Conservation (phyloP, 2,329 filamentous ascomycete genomes). For the Aschersonia sp. region DNA sequence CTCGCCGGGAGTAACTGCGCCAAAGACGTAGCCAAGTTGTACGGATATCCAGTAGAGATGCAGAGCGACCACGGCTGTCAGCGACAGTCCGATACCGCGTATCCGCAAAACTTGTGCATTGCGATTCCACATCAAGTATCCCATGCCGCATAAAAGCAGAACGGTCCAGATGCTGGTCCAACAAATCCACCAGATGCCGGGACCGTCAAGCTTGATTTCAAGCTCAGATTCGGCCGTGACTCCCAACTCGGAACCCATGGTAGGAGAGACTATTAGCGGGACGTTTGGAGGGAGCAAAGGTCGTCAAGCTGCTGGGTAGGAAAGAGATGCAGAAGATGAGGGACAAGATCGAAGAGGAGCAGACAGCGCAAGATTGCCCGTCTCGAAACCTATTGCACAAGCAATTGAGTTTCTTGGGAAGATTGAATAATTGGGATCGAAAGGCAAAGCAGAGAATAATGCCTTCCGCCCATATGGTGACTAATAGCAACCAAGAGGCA, state of each 20-base stretch:
- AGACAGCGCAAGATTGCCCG: neutral
- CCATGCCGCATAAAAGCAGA: neutral
- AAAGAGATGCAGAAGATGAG: neutral
- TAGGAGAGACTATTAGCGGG: neutral
- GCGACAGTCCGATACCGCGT: constrained; percentile 23
- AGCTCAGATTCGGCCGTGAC: constrained; percentile 8
- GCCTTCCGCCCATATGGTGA: too few relatives aligned
- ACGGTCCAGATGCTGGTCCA: constrained; percentile 9
- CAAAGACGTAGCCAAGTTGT: constrained; percentile 21
- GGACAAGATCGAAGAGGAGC: neutral
- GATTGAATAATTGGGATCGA: too few relatives aligned
- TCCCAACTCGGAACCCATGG: constrained; percentile 13
- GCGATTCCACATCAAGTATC: constrained; percentile 7
- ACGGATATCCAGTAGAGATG: constrained; percentile 25
- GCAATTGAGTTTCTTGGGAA: too few relatives aligned
- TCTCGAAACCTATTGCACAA: neutral
- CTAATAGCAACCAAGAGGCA: too few relatives aligned
- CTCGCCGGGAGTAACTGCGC: constrained; percentile 11
- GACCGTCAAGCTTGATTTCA: constrained; percentile 9
- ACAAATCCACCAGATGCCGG: constrained; percentile 19
- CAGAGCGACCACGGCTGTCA: constrained; percentile 21
- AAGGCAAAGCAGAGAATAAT: too few relatives aligned
- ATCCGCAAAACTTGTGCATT: constrained; percentile 21
- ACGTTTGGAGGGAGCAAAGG: too few relatives aligned
- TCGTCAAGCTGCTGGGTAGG: neutral